A percentile compares a stretch with the other conserved stretches of the same genome.
phyloP scores from a whole-genome alignment of 2,329 filamentous ascomycete genomes.

The Colletotrichum lini region DNA sequence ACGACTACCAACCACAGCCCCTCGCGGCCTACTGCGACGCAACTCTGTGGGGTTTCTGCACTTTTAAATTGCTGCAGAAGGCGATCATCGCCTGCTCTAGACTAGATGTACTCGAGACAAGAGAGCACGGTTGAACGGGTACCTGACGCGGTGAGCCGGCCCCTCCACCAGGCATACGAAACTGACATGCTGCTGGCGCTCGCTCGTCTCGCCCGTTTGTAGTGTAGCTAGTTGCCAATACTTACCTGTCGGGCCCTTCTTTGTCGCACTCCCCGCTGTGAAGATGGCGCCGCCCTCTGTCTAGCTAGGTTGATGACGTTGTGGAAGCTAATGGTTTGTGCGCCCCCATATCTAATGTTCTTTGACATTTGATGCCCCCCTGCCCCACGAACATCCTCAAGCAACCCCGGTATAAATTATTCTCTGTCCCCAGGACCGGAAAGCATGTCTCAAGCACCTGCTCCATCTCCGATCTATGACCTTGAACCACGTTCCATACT shows the following conservation, averaged over 20 bases:
- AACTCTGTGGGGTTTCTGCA: neutral
- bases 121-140: conserved; percentile 6
- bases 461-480: neutral
- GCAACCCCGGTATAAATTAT: conserved; percentile 22
- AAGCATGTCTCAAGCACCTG: neutral
- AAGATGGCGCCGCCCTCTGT: conserved; percentile 13
- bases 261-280: conserved; percentile 18
- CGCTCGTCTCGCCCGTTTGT: conserved; percentile 10
- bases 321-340: conserved; percentile 22
- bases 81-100: neutral
- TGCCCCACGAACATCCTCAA: neutral
- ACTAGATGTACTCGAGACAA: neutral
- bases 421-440: conserved; percentile 12
- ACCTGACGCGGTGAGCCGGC: conserved; percentile 8
- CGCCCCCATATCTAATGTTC: conserved; percentile 19
- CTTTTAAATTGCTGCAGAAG: conserved; percentile 3
- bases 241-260: conserved; percentile 23
- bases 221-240: conserved; percentile 19
- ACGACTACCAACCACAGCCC: neutral
- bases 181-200: conserved; percentile 21
- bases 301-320: conserved; percentile 27
- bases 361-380: conserved; percentile 27
- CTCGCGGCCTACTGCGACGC: conserved; percentile 1
- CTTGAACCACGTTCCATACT: conserved; percentile 21
- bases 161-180: neutral